Percentiles rank a stretch among this genome's conserved stretches.
Conservation (phyloP, 129 eudicot genomes). For the Pulicaria dysenterica region DNA sequence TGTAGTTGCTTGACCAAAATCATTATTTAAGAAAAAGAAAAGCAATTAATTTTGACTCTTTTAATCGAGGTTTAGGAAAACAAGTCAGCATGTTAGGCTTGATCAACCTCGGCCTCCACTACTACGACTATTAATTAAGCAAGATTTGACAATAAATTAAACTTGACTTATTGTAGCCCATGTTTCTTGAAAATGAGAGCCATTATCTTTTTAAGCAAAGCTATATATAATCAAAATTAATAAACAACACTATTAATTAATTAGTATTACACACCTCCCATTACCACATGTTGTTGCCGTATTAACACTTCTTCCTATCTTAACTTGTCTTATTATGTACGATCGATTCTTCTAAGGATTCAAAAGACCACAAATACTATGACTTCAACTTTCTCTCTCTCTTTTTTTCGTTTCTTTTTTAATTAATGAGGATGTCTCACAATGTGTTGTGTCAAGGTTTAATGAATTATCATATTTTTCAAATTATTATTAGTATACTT, state of each 20-base stretch:
- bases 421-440: too few relatives aligned
- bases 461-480: too few relatives aligned
- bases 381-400: too few relatives aligned
- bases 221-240: conserved; percentile 14
- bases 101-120: conserved; percentile 37
- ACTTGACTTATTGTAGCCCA: conserved; percentile 38
- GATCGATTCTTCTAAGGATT: too few relatives aligned
- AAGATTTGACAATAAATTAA: conserved; percentile 34
- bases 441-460: too few relatives aligned
- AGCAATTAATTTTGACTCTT: conserved; percentile 20
- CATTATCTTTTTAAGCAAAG: conserved; percentile 23
- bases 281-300: conserved; percentile 37
- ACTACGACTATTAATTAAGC: conserved; percentile 11
- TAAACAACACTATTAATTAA: conserved; percentile 8
- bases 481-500: too few relatives aligned
- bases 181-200: conserved; percentile 40
- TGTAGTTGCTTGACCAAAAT: conserved; percentile 23
- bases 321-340: conserved; percentile 8
- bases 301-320: conserved; percentile 21
- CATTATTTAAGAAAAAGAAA: neutral
- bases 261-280: conserved; percentile 38
- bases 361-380: too few relatives aligned
- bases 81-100: conserved; percentile 42
- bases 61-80: conserved; percentile 16
- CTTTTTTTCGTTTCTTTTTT: too few relatives aligned